These are phyloP conservation scores for Aspergillus persii DNA, from an alignment of 2,329 filamentous ascomycete species.

Conservation along the genomic window DNA sequence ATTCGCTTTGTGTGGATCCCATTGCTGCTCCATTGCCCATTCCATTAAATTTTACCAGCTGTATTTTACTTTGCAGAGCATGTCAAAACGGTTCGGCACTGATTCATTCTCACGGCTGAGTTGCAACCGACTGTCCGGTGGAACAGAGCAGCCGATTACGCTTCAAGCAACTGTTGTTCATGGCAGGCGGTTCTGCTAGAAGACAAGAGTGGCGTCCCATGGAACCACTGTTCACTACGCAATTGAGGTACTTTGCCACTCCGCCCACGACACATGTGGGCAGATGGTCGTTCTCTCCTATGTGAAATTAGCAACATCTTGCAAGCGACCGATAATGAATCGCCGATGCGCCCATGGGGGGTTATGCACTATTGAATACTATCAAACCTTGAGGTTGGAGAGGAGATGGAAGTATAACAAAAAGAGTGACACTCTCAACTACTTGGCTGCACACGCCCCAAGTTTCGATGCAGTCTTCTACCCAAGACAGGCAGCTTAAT, in stretches of 20 bases:
- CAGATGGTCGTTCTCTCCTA: neutral
- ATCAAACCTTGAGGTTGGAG: constrained; percentile 13
- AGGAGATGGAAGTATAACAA: neutral
- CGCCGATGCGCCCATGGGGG: no score
- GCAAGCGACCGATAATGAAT: neutral
- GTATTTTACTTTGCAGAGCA: no score
- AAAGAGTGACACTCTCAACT: neutral
- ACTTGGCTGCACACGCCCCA: neutral
- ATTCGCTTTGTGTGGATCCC: neutral
- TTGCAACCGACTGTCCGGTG: neutral
- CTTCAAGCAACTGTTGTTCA: neutral
- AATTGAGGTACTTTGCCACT: neutral
- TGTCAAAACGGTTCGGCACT: neutral
- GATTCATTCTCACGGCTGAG: neutral
- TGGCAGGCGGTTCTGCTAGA: neutral
- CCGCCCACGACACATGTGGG: constrained; percentile 6
- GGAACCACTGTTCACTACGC: neutral
- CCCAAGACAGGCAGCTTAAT: neutral
- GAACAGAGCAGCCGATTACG: neutral
- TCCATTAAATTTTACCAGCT: no score
- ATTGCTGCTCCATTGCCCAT: neutral
- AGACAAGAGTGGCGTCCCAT: neutral
- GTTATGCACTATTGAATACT: constrained; percentile 12
- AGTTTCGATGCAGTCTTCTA: neutral
- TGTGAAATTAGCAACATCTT: neutral